Conservation (phyloP, 495 filamentous ascomycete species). For the Xylaria curta region DNA sequence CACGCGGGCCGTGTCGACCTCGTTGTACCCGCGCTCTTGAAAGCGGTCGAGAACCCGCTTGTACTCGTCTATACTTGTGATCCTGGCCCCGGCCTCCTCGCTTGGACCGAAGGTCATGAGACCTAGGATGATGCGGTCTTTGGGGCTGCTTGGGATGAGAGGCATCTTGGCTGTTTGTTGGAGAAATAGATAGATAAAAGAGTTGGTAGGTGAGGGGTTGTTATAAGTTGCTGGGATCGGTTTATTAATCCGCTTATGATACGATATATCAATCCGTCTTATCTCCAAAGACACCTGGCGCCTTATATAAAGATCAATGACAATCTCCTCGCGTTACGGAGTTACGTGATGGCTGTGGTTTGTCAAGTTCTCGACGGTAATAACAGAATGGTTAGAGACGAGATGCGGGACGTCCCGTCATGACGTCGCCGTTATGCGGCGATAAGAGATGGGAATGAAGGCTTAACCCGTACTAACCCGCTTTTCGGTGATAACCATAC, state of each 20-base stretch:
- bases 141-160: slow-evolving; percentile 52
- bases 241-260: too few species aligned
- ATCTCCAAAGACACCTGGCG: too few species aligned
- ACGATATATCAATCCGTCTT: too few species aligned
- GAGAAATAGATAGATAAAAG: neutral
- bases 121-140: slow-evolving; percentile 63
- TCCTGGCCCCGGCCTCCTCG: slow-evolving; percentile 64
- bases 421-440: neutral
- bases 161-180: slow-evolving; percentile 45
- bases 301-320: too few species aligned
- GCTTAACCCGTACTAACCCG: neutral
- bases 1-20: slow-evolving; percentile 78
- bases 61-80: slow-evolving; percentile 72
- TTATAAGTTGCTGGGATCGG: too few species aligned
- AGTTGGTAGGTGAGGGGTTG: neutral
- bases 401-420: neutral
- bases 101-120: slow-evolving; percentile 68
- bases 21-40: slow-evolving; percentile 75
- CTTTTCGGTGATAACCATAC: neutral
- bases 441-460: neutral
- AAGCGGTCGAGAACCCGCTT: slow-evolving; percentile 70
- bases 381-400: neutral
- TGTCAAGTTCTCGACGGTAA: neutral
- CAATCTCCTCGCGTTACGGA: too few species aligned
- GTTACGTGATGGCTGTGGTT: too few species aligned